Base-by-base conservation (phyloP, 176 grass and related monocot species). In the Musa acuminata region DNA sequence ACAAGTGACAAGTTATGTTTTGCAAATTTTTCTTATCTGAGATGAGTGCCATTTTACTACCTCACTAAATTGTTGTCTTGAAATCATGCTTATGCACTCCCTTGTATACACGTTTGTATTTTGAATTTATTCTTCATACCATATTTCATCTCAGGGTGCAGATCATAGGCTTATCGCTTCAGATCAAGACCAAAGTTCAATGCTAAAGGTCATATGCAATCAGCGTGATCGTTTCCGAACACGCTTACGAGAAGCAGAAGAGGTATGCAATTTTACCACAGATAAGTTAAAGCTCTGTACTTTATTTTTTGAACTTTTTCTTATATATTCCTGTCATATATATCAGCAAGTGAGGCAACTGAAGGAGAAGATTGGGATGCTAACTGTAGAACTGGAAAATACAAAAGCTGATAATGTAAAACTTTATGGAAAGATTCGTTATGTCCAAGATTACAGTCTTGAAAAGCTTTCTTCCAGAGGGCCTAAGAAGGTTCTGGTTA, bases 191-290 rank as follows among this genome's bases (percentile, higher is more conserved):
- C 91, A 99, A 85, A 99, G 82, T 89, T 99, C 96, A 55, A 99
- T 99, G 96, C 88, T 95, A 23, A 94, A 99, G 83, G 96, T 99
- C 69, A 99, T 99, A 71, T 99, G 96, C 84, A 99, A 91, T 58
- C 96, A 99, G 76, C 92, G 96, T 78, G 96, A 99, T 63, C 96
- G 96, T 70, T 99, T 99, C 81, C 81, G 82, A 84, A 85, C 85
- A 77, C 84, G 91, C 65, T 77, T 99, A 76, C 83, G 86, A 86
- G 96, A 91, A 89, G 82, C 91, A 22, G 96, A 99, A 77, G 95
- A 99, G 91, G 96, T 90, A 92, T 81, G 53, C 78, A 78, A 72
- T 69, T 67, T 59, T 67, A 20, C 49, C 25, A 21, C 60, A 49
- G 43, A 2, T 43, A 22, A 74, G 20, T 73, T 24, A 10, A 74